Evolutionary conservation across 805 yeast species (phyloP), one percentile per base, ranked within the genome.

Genomic region (Hanseniaspora valbyensis): DNA sequence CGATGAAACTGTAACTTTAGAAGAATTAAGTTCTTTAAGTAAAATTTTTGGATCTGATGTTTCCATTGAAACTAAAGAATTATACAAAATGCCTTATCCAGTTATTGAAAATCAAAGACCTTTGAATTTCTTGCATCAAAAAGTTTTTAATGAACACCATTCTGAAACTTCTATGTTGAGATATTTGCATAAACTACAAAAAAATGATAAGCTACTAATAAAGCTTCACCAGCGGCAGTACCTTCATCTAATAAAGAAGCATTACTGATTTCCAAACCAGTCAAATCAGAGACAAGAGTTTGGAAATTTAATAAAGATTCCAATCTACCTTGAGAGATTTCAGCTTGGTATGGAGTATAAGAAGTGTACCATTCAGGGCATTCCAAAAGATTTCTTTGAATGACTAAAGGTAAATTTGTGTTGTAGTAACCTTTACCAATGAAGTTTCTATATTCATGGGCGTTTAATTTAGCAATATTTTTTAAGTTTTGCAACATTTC

Each of bases 351-450:
- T 32, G 98, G 98, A 22, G 98, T 92, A 65, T 92, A 92, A 1
- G 96, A 87, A 19, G 98, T 92, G 72, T 92, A 92, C 98, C 98
- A 92, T 63, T 88, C 95, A 5, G 98, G 98, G 54, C 82, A 78
- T 66, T 92, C 98, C 52, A 92, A 70, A 53, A 92, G 67, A 61
- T 92, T 92, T 64, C 98, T 79, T 70, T 86, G 94, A 58, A 92
- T 84, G 32, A 90, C 96, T 1, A 95, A 83, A 0, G 98, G 98
- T 42, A 86, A 70, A 48, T 76, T 72, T 0, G 97, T 90, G 53
- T 95, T 95, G 58, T 86, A 83, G 67, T 90, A 92, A 37, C 98
- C 98, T 64, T 85, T 84, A 55, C 98, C 98, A 53, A 92, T 90
- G 58, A 80, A 81, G 37, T 89, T 77, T 66, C 77, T 78, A 55